Evolutionary conservation across 805 yeast species (phyloP), one percentile per base, ranked within the genome.

Genomic region (Saccharomycopsis lassenensis): DNA sequence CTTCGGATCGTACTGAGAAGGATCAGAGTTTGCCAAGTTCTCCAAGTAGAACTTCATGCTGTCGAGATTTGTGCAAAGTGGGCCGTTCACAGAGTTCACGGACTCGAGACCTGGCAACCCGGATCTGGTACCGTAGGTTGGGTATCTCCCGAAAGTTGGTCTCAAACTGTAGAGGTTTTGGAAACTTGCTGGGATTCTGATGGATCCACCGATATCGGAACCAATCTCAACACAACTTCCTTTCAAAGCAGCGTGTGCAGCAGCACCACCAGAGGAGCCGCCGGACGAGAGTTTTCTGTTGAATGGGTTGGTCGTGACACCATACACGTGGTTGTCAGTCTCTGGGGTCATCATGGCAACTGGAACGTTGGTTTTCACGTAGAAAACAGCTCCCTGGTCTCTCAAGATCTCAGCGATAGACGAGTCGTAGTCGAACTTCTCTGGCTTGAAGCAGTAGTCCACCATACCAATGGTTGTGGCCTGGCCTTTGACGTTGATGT

Each of bases 241-340:
- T 37, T 65, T 71, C 52, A 71, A 62, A 2, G 69, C 72, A 33
- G 74, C 69, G 44, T 71, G 54, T 1, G 81, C 74, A 45, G 83
- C 81, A 51, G 75, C 83, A 44, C 85, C 85, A 26, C 80, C 77
- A 3, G 82, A 73, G 1, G 80, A 72, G 12, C 85, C 85, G 45
- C 85, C 84, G 1, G 79, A 65, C 17, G 78, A 67, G 41, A 76
- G 58, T 19, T 63, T 54, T 29, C 74, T 60, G 46, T 77, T 77
- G 55, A 60, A 56, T 1, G 83, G 72, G 50, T 77, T 77, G 50
- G 69, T 61, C 4, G 80, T 63, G 44, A 72, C 61, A 5, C 82
- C 83, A 29, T 61, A 65, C 48, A 77, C 62, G 56, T 73, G 72
- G 55, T 76, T 76, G 49, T 62, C 58, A 17, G 80, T 67, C 52